Conservation (phyloP, 2,329 filamentous ascomycete genomes). For the Aspergillus oerlinghausenensis region DNA sequence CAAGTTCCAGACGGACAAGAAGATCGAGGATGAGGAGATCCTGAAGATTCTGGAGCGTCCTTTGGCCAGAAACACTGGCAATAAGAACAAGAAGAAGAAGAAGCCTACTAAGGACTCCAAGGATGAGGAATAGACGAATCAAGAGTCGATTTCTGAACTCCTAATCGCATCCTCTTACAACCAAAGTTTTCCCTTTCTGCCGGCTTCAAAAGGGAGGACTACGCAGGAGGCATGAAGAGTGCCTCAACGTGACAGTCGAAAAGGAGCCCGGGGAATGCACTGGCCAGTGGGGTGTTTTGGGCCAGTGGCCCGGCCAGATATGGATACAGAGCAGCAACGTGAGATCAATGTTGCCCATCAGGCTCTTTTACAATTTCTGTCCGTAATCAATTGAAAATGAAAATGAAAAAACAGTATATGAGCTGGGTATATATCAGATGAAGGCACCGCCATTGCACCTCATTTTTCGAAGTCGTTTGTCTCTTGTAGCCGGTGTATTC, state of each 20-base stretch:
- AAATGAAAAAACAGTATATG: constrained; percentile 11
- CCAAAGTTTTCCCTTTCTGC: neutral
- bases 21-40: constrained; percentile 93
- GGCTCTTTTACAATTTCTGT: constrained; percentile 8
- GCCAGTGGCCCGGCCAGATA: neutral
- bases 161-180: neutral
- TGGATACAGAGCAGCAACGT: constrained; percentile 1
- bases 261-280: neutral
- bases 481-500: neutral
- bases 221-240: neutral
- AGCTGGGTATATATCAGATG: constrained; percentile 7
- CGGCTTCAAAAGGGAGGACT: neutral
- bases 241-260: neutral
- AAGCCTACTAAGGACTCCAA: constrained; percentile 47
- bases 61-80: constrained; percentile 56
- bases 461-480: neutral
- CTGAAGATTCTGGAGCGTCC: constrained; percentile 91
- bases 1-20: constrained; percentile 92
- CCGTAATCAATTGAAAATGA: constrained; percentile 14
- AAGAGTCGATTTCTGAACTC: neutral
- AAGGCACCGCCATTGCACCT: neutral
- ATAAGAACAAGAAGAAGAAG: constrained; percentile 89
- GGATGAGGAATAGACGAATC: constrained; percentile 39
- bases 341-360: constrained; percentile 1
- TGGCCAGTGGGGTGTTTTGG: neutral